phyloP scores from a whole-genome alignment of 192 early-diverging fungal genomes.

The Lobulomyces angularis region DNA sequence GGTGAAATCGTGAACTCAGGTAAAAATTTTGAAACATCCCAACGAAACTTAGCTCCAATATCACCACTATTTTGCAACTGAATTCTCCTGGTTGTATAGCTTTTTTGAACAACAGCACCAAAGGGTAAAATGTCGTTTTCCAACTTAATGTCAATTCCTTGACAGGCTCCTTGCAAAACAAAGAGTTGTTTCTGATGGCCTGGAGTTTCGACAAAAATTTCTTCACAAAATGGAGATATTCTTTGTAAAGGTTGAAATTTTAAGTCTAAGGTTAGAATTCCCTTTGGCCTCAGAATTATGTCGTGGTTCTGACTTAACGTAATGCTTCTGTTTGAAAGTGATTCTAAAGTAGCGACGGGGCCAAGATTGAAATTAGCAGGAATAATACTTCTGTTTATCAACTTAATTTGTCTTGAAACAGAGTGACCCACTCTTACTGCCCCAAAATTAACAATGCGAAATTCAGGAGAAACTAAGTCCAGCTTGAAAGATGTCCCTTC shows the following conservation, averaged over 20 bases:
- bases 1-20: slow-evolving; percentile 46
- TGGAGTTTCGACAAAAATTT: slow-evolving; percentile 29
- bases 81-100: slow-evolving; percentile 32
- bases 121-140: slow-evolving; percentile 51
- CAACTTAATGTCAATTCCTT: slow-evolving; percentile 42
- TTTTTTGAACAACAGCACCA: slow-evolving; percentile 45
- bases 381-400: slow-evolving; percentile 39
- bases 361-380: slow-evolving; percentile 31
- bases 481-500: slow-evolving; percentile 33
- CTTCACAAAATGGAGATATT: slow-evolving; percentile 40
- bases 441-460: slow-evolving; percentile 39
- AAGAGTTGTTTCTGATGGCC: slow-evolving; percentile 27
- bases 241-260: slow-evolving; percentile 30
- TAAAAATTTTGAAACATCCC: slow-evolving; percentile 29
- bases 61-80: slow-evolving; percentile 47
- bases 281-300: slow-evolving; percentile 26
- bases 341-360: slow-evolving; percentile 17
- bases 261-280: slow-evolving; percentile 26
- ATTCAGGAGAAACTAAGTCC: slow-evolving; percentile 24
- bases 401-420: slow-evolving; percentile 18
- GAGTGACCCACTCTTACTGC: slow-evolving; percentile 35
- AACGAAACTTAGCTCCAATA: slow-evolving; percentile 40
- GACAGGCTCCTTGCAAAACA: slow-evolving; percentile 34
- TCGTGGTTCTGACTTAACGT: slow-evolving; percentile 14
- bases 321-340: slow-evolving; percentile 16